Evolutionary conservation across 2,329 filamentous ascomycete genomes (phyloP).

Genomic region (Fusarium ramigenum): DNA sequence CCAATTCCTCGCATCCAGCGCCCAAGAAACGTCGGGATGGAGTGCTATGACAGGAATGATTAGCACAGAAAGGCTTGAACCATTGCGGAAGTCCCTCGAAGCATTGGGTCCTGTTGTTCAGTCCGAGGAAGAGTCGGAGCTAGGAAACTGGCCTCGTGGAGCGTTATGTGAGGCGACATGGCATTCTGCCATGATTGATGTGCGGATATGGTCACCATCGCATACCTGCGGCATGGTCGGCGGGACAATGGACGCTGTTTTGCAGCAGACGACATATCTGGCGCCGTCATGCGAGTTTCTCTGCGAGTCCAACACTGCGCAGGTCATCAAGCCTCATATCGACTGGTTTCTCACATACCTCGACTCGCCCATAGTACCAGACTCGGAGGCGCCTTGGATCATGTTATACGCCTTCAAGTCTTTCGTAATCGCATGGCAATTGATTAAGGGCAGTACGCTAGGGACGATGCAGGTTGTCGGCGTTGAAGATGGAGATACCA

Average conservation of each 20-base stretch:
- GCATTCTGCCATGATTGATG: slow-evolving; percentile 54
- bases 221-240: slow-evolving; percentile 52
- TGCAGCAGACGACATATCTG: slow-evolving; percentile 21
- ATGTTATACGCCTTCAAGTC: slow-evolving; percentile 52
- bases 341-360: slow-evolving; percentile 53
- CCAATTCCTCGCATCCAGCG: too few relatives aligned
- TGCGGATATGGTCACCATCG: slow-evolving; percentile 53
- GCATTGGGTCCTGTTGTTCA: slow-evolving; percentile 39
- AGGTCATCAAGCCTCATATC: slow-evolving; percentile 48
- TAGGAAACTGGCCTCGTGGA: neutral
- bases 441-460: slow-evolving; percentile 43
- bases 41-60: too few relatives aligned
- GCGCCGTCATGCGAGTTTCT: too few relatives aligned
- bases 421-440: slow-evolving; percentile 53
- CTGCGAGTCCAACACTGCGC: neutral
- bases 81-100: slow-evolving; percentile 43
- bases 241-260: slow-evolving; percentile 48
- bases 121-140: neutral
- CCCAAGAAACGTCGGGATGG: too few relatives aligned
- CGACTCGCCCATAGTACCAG: slow-evolving; percentile 36
- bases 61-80: too few relatives aligned
- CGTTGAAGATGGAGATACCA: neutral
- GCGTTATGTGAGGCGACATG: slow-evolving; percentile 49
- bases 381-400: slow-evolving; percentile 51
- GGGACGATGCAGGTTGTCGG: slow-evolving; percentile 43